A percentile compares a stretch with the other conserved stretches of the same genome.
These are phyloP conservation scores for Cordyceps cicadae DNA, from an alignment of 2,329 filamentous ascomycete species.

Conservation along the genomic window DNA sequence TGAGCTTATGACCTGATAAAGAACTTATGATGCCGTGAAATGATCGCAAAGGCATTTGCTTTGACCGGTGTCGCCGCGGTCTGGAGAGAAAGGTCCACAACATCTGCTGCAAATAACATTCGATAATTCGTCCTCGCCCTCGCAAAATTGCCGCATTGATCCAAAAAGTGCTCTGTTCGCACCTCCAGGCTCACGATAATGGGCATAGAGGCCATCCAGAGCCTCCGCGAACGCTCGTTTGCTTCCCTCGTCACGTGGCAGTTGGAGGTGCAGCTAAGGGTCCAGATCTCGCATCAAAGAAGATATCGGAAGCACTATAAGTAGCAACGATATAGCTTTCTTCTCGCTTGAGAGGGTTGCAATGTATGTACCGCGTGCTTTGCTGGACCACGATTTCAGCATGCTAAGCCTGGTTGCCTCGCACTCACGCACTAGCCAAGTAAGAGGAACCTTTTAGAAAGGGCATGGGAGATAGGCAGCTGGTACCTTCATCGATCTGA, in stretches of 20 bases:
- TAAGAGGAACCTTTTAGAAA: not conserved
- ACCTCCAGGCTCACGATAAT: not conserved
- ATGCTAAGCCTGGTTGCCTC: not conserved
- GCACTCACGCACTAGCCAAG: not conserved
- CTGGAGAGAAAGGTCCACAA: not conserved
- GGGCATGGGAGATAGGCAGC: not conserved
- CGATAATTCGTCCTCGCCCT: no score
- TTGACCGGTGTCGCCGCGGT: not conserved
- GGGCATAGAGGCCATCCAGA: not conserved
- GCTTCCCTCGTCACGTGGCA: not conserved
- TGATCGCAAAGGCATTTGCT: not conserved
- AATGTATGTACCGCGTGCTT: not conserved
- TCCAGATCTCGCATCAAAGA: not conserved
- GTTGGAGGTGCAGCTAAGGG: not conserved
- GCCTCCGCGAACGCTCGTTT: not conserved
- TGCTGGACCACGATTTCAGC: not conserved
- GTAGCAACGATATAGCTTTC: not conserved
- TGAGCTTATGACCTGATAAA: no score
- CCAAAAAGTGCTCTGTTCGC: not conserved
- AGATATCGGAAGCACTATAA: not conserved
- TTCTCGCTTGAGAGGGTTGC: not conserved
- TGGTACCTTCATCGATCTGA: not conserved
- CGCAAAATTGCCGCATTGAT: not conserved
- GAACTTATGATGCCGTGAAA: not conserved
- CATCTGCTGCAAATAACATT: not conserved